phyloP scores from a whole-genome alignment of 2,329 filamentous ascomycete species.

The Aspergillus caelatus region DNA sequence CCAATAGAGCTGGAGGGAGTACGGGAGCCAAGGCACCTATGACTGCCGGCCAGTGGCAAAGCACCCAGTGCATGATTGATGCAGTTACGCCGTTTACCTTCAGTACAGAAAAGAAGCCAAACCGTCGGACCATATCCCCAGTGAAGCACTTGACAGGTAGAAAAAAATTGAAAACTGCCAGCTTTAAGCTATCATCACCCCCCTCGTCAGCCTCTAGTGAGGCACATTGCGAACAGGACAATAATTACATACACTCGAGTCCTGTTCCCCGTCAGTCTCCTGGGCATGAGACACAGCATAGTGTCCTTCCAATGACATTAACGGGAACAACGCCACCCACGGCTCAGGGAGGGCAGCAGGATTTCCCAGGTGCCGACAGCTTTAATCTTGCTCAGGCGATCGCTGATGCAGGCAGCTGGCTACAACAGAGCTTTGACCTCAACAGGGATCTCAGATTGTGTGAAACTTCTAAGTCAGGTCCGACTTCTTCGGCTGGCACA shows the following conservation, averaged over 20 bases:
- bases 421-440: slow-evolving; percentile 48
- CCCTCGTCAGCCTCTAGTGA: slow-evolving; percentile 6
- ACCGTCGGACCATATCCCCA: slow-evolving; percentile 7
- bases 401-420: slow-evolving; percentile 49
- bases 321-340: slow-evolving; percentile 36
- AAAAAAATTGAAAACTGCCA: slow-evolving; percentile 26
- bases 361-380: slow-evolving; percentile 31
- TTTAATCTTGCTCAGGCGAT: slow-evolving; percentile 49
- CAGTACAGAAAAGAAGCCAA: slow-evolving; percentile 36
- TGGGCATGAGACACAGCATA: slow-evolving; percentile 16
- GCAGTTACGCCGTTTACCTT: slow-evolving; percentile 43
- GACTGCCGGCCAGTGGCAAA: slow-evolving; percentile 32
- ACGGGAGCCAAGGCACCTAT: slow-evolving; percentile 8
- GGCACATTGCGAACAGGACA: neutral
- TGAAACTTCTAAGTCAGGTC: slow-evolving; percentile 14
- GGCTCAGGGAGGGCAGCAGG: slow-evolving; percentile 40
- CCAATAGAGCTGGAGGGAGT: slow-evolving; percentile 9
- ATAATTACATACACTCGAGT: slow-evolving; percentile 3
- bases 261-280: slow-evolving; percentile 7
- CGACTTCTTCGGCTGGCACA: slow-evolving; percentile 16
- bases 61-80: slow-evolving; percentile 46
- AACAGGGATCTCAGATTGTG: slow-evolving; percentile 35
- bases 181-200: slow-evolving; percentile 16
- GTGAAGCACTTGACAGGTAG: slow-evolving; percentile 8
- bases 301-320: slow-evolving; percentile 34